Evolutionary conservation across 1,284 basidiomycete genomes (phyloP).

Genomic region (Fomitopsis betulina): DNA sequence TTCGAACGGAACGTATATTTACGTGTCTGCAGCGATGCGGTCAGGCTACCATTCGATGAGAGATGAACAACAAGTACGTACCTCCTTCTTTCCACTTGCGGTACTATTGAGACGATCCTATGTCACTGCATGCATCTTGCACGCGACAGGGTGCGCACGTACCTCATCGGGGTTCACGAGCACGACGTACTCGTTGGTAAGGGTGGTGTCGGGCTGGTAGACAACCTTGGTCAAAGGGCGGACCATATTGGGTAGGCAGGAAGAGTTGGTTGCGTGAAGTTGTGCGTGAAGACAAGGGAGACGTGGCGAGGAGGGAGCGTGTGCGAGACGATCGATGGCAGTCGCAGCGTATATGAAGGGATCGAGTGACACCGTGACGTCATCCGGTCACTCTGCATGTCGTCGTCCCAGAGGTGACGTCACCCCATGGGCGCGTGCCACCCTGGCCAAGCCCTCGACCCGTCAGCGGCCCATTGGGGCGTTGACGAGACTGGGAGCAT

Average conservation of each 20-base stretch:
- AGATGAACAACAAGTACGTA: constrained; percentile 28
- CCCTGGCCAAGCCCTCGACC: not conserved
- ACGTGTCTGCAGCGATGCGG: constrained; percentile 51
- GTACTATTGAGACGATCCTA: constrained; percentile 40
- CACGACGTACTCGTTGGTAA: constrained; percentile 65
- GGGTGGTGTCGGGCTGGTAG: constrained; percentile 70
- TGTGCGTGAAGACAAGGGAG: not conserved
- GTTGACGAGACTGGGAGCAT: not conserved
- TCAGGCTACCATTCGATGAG: constrained; percentile 15
- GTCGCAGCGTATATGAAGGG: constrained; percentile 3
- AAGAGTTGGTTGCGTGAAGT: not conserved
- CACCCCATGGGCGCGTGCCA: not conserved
- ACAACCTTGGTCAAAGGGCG: constrained; percentile 57
- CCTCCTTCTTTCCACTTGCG: constrained; percentile 78
- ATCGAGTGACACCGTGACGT: constrained; percentile 3
- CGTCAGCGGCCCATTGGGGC: not conserved
- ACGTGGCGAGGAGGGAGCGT: not conserved
- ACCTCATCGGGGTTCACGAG: constrained; percentile 70
- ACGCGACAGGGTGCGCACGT: constrained; percentile 17
- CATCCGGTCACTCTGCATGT: not conserved
- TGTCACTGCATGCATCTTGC: constrained; percentile 6
- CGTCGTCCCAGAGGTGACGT: not conserved
- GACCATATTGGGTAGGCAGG: constrained; percentile 10
- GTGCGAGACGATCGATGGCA: constrained; percentile 1
- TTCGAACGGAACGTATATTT: constrained; percentile 28